Evolutionary conservation across 2,329 filamentous ascomycete species (phyloP).

Genomic region (Pseudocercospora cruenta): DNA sequence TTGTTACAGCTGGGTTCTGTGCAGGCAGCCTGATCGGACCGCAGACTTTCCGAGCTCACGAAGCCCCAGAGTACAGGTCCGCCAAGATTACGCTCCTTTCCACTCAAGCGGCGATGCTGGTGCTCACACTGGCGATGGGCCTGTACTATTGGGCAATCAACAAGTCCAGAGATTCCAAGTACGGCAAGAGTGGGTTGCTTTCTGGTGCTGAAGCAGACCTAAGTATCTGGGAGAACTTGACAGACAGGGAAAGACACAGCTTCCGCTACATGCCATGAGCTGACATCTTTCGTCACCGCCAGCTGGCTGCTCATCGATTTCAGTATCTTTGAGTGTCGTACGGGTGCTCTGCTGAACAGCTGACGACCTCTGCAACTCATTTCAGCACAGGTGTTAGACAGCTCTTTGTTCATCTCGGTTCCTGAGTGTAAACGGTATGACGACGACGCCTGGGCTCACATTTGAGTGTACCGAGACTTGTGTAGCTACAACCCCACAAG

Average conservation of each 20-base stretch:
- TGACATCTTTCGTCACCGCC: background rate
- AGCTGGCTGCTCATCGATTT: background rate
- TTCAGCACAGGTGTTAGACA: background rate
- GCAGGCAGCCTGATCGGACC: slow-evolving; percentile 44
- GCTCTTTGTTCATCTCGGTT: slow-evolving; percentile 9
- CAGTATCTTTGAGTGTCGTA: background rate
- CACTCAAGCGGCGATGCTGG: slow-evolving; percentile 1
- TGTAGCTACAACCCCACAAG: slow-evolving; percentile 8
- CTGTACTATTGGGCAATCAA: slow-evolving; percentile 1
- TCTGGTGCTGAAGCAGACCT: background rate
- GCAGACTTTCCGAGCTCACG: slow-evolving; percentile 39
- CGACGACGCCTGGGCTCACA: background rate
- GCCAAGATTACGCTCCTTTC: slow-evolving; percentile 40
- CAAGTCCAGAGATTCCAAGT: background rate
- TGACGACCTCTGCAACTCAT: background rate
- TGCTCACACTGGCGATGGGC: slow-evolving; percentile 1
- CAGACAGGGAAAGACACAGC: background rate
- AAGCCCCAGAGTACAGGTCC: slow-evolving; percentile 41
- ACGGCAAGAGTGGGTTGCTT: background rate
- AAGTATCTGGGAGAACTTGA: slow-evolving; percentile 3
- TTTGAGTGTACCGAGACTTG: slow-evolving; percentile 1
- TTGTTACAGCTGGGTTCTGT: slow-evolving; percentile 45
- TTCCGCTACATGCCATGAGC: slow-evolving; percentile 7
- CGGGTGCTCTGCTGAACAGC: background rate
- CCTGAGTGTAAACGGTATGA: slow-evolving; percentile 1